Base-by-base conservation (phyloP, 176 grass and related monocot species). In the Raddia distichophylla region DNA sequence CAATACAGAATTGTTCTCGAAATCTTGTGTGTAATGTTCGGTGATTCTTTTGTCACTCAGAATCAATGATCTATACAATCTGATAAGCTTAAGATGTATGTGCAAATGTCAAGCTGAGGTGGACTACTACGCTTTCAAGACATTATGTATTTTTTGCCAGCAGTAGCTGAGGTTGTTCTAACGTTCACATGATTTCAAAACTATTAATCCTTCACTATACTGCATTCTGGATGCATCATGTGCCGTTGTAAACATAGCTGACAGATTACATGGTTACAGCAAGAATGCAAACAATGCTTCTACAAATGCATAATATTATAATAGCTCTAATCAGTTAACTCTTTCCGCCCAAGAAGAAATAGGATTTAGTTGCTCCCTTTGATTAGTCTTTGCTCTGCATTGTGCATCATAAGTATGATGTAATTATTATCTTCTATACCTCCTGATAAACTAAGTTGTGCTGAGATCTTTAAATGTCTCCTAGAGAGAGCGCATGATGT, bases 251-350 rank as follows among this genome's bases (percentile, higher is more conserved):
- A 35, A 75, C 20, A 55, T 15, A 17, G 27, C 57, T 44, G 2
- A 13, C 55, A 49, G 34, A 51, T 55, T 78, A 42, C 72, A 78
- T 65, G 18, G 10, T 84, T 60, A 80, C 64, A 48, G 42, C 32
- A 49, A 71, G 40, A 83, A 12, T 74, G 66, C 56, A 82, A 42
- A 74, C 15, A 6, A 48, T 59, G 50, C 3, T 82, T 54, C 8
- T 44, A 44, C 33, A 57, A 66, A 61, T 40, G 12, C 53, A 60
- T 81, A n/a, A 27, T 16, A 87, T 20, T 78, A 1, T 10, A 59
- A 5, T 16, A 74, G 35, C 8, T 69, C 7, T 69, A 66, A 44
- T 56, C 18, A 5, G 4, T 54, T 53, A 4, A 7, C n/a, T 40
- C 33, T 64, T 76, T 42, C 64, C 76, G 71, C 54, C 56, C 22